phyloP scores from a whole-genome alignment of 2,329 filamentous ascomycete genomes.

The Sporothrix euskadiensis region DNA sequence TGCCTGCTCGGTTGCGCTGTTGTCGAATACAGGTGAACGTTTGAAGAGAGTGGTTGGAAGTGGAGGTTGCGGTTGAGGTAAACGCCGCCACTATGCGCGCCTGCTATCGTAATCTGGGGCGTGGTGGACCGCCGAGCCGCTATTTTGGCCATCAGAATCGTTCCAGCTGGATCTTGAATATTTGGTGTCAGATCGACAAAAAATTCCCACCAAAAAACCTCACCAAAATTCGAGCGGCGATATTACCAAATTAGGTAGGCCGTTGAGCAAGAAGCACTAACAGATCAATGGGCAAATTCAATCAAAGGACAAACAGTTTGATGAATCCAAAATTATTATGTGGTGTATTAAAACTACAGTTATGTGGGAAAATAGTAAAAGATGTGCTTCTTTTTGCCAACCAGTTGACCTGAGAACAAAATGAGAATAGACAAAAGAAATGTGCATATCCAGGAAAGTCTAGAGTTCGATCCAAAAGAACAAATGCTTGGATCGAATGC shows the following conservation, averaged over 20 bases:
- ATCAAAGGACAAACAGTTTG: neutral
- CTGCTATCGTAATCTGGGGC: slow-evolving; percentile 1
- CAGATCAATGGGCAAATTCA: neutral
- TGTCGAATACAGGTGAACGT: neutral
- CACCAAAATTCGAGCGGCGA: neutral
- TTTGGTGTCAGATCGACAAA: slow-evolving; percentile 2
- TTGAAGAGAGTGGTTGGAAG: neutral
- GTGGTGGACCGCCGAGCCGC: neutral
- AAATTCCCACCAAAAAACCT: neutral
- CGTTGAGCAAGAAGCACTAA: neutral
- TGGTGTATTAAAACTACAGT: slow-evolving; percentile 24
- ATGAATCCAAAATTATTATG: neutral
- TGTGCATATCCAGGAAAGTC: neutral
- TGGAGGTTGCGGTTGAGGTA: neutral
- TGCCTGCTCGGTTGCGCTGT: neutral
- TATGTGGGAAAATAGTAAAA: neutral
- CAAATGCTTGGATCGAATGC: too few species aligned
- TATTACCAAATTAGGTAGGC: neutral
- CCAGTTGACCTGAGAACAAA: slow-evolving; percentile 11
- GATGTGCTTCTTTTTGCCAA: slow-evolving; percentile 8
- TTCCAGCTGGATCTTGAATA: neutral
- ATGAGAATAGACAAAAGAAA: neutral
- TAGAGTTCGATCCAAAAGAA: neutral
- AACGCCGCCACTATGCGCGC: neutral
- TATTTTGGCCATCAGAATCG: neutral